Evolutionary conservation across 768 basidiomycete genomes (phyloP).

Genomic region (Auricularia sp.): DNA sequence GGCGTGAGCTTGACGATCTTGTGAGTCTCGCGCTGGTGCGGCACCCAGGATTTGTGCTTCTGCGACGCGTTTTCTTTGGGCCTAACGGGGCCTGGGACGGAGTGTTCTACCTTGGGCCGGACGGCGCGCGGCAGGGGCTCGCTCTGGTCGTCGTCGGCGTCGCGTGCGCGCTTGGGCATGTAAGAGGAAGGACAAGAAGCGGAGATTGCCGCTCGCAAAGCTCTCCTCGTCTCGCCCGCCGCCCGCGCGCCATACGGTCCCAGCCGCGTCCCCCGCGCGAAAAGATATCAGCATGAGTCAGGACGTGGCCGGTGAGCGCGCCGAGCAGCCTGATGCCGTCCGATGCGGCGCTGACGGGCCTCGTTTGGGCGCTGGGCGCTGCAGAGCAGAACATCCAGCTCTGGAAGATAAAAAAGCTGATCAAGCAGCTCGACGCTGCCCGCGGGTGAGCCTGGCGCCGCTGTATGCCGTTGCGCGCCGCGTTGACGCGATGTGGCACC

Average conservation of each 20-base stretch:
- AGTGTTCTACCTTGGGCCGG: background rate
- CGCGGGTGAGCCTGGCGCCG: slow-evolving; percentile 52
- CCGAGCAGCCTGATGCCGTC: background rate
- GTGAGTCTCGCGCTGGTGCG: slow-evolving; percentile 8
- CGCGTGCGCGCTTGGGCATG: background rate
- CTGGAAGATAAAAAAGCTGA: slow-evolving; percentile 99
- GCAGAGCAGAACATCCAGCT: slow-evolving; percentile 96
- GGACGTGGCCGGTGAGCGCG: background rate
- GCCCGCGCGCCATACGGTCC: no score
- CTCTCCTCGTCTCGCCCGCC: no score
- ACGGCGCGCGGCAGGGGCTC: background rate
- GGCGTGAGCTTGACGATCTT: slow-evolving; percentile 60
- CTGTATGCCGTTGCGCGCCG: slow-evolving; percentile 9
- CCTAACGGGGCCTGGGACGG: background rate
- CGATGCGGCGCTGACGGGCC: background rate
- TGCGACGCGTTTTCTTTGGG: background rate
- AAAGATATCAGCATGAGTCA: background rate
- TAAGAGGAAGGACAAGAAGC: background rate
- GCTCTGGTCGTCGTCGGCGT: background rate
- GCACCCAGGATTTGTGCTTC: background rate
- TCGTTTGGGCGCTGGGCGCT: background rate
- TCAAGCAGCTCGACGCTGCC: slow-evolving; percentile 92
- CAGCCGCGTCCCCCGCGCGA: background rate
- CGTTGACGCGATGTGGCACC: background rate
- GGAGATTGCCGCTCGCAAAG: background rate